Base-by-base conservation (phyloP, 805 yeast genomes). In the Zygoascus tannicola region DNA sequence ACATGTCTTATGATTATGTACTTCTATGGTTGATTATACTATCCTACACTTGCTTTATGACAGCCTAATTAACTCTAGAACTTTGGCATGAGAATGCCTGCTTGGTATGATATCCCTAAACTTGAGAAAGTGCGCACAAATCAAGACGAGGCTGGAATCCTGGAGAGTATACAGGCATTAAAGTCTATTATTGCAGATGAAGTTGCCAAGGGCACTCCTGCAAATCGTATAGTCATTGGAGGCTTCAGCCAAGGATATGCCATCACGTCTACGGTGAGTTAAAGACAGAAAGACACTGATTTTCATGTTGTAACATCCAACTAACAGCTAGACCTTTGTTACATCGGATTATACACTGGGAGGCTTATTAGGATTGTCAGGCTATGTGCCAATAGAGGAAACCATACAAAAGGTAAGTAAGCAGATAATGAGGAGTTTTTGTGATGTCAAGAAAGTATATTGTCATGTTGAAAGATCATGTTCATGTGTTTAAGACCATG, bases 231-330 rank as follows among this genome's bases (percentile, higher is more conserved):
- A 38, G 67, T 92, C n/a, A 68, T 92, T 45, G 97, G 97, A 30
- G 98, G 98, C 0, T 92, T 92, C 59, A 81, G 94, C 3, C 98
- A 92, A 65, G 98, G 98, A 44, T 94, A 86, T 40, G 87, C 94
- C 1, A 48, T 90, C 8, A 66, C 92, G 1, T 65, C 84, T 47
- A 58, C 56, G 21, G 51, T 48, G 43, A 36, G 51, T 43, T 15
- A 12, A 10, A n/a, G 16, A 8, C 32, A 20, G 8, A 12, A 4
- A 4, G 3, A 22, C 8, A 15, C n/a, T 22, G 8, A 3, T 20
- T 12, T 35, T 16, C 15, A 15, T 33, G 8, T 12, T 14, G 18
- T 15, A 5, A 35, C 5, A 15, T 20, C 8, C 10, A 20, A n/a
- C 28, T 32, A 45, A n/a, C 32, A 16, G n/a, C 4, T 44, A 45